A percentile compares a stretch with the other conserved stretches of the same genome.
phyloP scores from a whole-genome alignment of 345 rosid genomes.

The Aquilaria yunnanensis region DNA sequence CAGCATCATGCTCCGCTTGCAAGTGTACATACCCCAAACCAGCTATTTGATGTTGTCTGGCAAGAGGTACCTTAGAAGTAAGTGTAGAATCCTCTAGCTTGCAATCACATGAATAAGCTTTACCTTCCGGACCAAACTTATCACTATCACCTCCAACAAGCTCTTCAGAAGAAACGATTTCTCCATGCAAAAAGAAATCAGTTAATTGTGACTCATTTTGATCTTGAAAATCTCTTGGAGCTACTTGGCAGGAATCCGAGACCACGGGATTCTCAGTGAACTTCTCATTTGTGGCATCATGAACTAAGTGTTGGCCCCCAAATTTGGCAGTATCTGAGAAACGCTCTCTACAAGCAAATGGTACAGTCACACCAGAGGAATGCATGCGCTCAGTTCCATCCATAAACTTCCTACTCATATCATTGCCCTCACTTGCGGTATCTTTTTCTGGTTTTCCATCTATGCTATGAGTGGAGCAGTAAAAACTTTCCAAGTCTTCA shows the following conservation, averaged over 20 bases:
- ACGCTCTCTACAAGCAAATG: conserved; percentile 16
- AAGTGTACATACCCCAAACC: conserved; percentile 8
- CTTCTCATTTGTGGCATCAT: conserved; percentile 19
- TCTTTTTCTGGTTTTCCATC: conserved; percentile 19
- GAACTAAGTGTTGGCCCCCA: conserved; percentile 17
- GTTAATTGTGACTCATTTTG: conserved; percentile 15
- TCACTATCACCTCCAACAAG: conserved; percentile 8
- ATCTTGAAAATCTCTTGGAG: conserved; percentile 16
- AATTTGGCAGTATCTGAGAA: conserved; percentile 11
- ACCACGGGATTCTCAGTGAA: conserved; percentile 20
- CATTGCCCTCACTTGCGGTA: conserved; percentile 13
- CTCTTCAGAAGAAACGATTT: conserved; percentile 21
- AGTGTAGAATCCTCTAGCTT: conserved; percentile 10
- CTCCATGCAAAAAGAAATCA: conserved; percentile 12
- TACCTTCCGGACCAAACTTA: conserved; percentile 7
- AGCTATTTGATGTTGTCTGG: conserved; percentile 20
- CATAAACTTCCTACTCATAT: conserved; percentile 10
- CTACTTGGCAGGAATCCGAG: conserved; percentile 15
- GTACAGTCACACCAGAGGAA: conserved; percentile 16
- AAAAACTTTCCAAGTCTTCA: conserved; percentile 19
- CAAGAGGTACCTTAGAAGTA: conserved; percentile 11
- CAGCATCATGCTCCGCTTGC: conserved; percentile 18
- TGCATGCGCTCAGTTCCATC: conserved; percentile 18
- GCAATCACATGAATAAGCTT: conserved; percentile 9
- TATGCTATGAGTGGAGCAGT: conserved; percentile 13